A percentile compares a stretch with the other conserved stretches of the same genome.
Conservation (phyloP, 2,329 filamentous ascomycete genomes). For the Colletotrichum sp. region DNA sequence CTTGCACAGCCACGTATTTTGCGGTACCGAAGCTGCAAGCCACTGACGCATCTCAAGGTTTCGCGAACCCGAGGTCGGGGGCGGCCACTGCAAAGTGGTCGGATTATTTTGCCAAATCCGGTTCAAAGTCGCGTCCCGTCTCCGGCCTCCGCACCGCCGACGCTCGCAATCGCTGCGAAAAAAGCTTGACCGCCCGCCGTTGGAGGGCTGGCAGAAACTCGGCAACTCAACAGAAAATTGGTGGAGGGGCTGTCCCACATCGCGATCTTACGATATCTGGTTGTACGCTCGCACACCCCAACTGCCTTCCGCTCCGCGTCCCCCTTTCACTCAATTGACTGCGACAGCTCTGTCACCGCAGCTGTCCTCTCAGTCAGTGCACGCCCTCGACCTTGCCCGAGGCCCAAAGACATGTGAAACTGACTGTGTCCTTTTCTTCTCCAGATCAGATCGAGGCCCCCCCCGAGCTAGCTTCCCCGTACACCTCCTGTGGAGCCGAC, state of each 20-base stretch:
- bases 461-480: neutral
- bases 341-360: neutral
- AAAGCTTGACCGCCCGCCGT: conserved; percentile 13
- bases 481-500: conserved; percentile 9
- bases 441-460: neutral
- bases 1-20: neutral
- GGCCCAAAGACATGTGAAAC: neutral
- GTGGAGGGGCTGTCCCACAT: conserved; percentile 14
- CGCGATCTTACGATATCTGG: conserved; percentile 17
- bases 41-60: neutral
- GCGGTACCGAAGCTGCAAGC: neutral
- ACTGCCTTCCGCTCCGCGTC: neutral
- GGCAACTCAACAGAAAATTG: conserved; percentile 20
- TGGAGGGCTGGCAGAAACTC: conserved; percentile 14
- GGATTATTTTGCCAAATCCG: conserved; percentile 5
- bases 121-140: neutral
- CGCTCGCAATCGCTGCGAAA: neutral
- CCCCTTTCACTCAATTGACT: neutral
- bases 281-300: neutral
- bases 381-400: neutral
- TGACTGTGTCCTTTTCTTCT: neutral
- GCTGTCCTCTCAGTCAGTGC: conserved; percentile 6
- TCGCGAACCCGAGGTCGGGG: neutral
- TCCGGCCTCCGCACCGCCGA: neutral
- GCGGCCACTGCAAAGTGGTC: neutral